phyloP scores from a whole-genome alignment of 371 early-diverging fungal species.

The Apophysomyces ossiformis region DNA sequence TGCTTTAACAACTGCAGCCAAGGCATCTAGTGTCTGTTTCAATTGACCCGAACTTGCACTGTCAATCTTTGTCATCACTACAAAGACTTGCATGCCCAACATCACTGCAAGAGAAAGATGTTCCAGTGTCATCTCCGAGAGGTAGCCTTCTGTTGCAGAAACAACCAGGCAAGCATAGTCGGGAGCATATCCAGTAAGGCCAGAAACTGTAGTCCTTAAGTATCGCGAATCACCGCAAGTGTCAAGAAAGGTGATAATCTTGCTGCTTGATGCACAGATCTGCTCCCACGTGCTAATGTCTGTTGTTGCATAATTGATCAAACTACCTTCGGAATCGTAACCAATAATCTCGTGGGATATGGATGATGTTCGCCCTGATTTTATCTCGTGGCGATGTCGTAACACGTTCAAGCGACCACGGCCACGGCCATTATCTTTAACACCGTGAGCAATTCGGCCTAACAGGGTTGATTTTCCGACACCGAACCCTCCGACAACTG shows the following conservation, averaged over 20 bases:
- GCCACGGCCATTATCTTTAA: constrained; percentile 89
- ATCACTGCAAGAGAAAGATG: constrained; percentile 86
- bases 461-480: constrained; percentile 89
- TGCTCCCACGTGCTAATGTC: constrained; percentile 82
- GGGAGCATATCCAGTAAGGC: constrained; percentile 86
- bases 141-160: constrained; percentile 80
- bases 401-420: constrained; percentile 83
- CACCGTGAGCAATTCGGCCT: constrained; percentile 81
- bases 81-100: constrained; percentile 83
- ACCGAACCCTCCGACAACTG: constrained; percentile 81
- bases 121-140: constrained; percentile 91
- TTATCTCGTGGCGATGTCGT: constrained; percentile 91
- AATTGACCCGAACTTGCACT: constrained; percentile 84
- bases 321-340: constrained; percentile 66
- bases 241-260: constrained; percentile 87
- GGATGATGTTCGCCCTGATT: constrained; percentile 87
- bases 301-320: constrained; percentile 64
- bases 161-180: constrained; percentile 90
- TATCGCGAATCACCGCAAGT: constrained; percentile 93
- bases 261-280: constrained; percentile 74
- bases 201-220: constrained; percentile 90
- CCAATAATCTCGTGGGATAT: constrained; percentile 89
- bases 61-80: constrained; percentile 90
- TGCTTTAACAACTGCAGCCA: constrained; percentile 67
- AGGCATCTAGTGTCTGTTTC: constrained; percentile 55